phyloP scores from a whole-genome alignment of 805 yeast species.

The Kluyveromyces dobzhanskii region DNA sequence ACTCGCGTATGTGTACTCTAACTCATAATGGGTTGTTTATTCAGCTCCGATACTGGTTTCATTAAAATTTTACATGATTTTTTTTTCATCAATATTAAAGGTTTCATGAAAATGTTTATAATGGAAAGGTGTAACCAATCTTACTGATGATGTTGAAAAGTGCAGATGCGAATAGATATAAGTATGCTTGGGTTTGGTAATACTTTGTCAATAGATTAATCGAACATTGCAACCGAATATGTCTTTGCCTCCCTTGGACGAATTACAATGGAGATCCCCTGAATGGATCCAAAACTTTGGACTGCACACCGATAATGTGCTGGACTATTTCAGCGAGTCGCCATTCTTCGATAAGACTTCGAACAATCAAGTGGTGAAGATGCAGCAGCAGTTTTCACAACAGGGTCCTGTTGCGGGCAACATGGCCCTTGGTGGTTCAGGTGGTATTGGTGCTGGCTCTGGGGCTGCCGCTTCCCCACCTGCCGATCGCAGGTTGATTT shows the following conservation, averaged over 20 bases:
- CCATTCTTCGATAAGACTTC: conserved; percentile 94
- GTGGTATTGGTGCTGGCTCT: conserved; percentile 5
- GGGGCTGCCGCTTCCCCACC: conserved; percentile 1
- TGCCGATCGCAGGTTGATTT: conserved; percentile 7
- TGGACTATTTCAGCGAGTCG: conserved; percentile 87
- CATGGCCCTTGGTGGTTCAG: background rate
- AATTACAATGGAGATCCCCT: conserved; percentile 94
- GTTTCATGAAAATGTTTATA: too few species aligned
- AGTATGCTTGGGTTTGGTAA: too few species aligned
- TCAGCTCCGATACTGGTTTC: too few species aligned
- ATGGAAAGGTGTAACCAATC: too few species aligned
- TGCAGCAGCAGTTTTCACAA: conserved; percentile 77
- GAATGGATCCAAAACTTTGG: conserved; percentile 94
- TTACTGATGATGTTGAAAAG: too few species aligned
- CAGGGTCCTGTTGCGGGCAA: conserved; percentile 22
- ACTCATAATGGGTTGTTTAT: too few species aligned
- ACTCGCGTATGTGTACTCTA: too few species aligned
- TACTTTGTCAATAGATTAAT: too few species aligned
- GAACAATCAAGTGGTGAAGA: conserved; percentile 86
- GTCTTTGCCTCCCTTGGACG: conserved; percentile 46
- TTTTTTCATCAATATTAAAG: too few species aligned
- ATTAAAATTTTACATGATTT: too few species aligned
- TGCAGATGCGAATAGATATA: too few species aligned
- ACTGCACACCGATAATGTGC: conserved; percentile 76
- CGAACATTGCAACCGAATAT: too few species aligned